Evolutionary conservation across 73 alveolate genomes (phyloP).

Genomic region (Paramecium primaurelia): DNA sequence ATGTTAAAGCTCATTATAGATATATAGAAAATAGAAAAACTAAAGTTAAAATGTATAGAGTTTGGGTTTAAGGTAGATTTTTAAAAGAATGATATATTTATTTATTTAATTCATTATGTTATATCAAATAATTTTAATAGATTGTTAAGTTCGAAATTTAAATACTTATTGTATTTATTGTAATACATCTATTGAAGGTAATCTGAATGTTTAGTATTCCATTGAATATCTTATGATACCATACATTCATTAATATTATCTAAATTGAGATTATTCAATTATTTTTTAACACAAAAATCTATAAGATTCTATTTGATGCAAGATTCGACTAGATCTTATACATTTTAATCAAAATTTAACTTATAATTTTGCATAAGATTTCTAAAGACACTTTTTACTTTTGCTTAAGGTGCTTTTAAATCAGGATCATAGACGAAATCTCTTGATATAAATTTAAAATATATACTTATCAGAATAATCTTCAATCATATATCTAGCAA

Average conservation of each 20-base stretch:
- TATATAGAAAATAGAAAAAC: conserved; percentile 91
- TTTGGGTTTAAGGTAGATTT: conserved; percentile 68
- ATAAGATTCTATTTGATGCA: neutral
- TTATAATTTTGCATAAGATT: neutral
- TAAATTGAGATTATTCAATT: neutral
- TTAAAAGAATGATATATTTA: conserved; percentile 15
- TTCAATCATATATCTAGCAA: conserved; percentile 21
- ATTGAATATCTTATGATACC: neutral
- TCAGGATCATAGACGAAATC: neutral
- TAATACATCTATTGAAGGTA: neutral
- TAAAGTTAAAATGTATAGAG: conserved; percentile 82
- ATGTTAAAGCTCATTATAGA: conserved; percentile 84
- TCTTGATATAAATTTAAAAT: neutral
- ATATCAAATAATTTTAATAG: neutral
- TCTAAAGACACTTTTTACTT: neutral
- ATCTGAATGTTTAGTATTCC: conserved; percentile 4
- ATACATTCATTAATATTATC: neutral
- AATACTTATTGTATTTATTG: neutral
- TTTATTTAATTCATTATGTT: neutral
- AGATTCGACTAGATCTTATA: neutral
- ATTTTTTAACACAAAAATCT: neutral
- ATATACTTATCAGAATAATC: neutral
- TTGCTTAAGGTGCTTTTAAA: neutral
- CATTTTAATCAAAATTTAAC: neutral
- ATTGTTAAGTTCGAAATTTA: neutral